Evolutionary conservation across 2,329 filamentous ascomycete genomes (phyloP), one percentile per base, ranked within the genome.

Genomic region (Phialemoniopsis sp.): DNA sequence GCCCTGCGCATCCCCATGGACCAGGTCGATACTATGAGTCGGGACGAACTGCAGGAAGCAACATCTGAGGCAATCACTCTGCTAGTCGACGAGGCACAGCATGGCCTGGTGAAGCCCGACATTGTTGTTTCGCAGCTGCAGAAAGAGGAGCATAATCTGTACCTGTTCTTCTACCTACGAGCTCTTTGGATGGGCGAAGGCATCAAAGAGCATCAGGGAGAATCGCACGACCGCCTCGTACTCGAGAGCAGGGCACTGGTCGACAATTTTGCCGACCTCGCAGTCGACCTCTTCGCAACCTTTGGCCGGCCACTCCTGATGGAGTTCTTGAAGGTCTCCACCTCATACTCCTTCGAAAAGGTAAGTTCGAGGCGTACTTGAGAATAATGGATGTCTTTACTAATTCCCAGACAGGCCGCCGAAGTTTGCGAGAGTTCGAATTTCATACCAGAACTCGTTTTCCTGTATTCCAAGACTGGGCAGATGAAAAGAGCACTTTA

Each of bases 381-480:
- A n/a, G 29, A 13, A 31, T 13, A 13, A 13, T 34, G 13, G 9
- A 18, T 15, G 9, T 2, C 5, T 26, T 9, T 28, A 4, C n/a
- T 3, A 13, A 21, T 35, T 21, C 50, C 55, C 34, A 58, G 36
- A 2, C 60, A 74, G 80, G 88, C 65, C 59, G 86, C 66, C 46
- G 77, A 68, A 74, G 80, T 94, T 52, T 98, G 93, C 56, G 89
- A 97, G 60, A 67, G 73, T 13, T 76, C 79, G 48, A 81, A 85
- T 49, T 97, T 87, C 61, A 86, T 94, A 35, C 86, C 89, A 29
- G 93, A 98, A 58, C 77, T 97, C n/a, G 91, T 98, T 13, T 93
- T 93, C 55, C 78, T 98, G 2, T 85, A 97, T 53, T 94, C 89
- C 44, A 96, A 96, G 59, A 97, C 89, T 0, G 93, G 93, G 0